Evolutionary conservation across 768 basidiomycete genomes (phyloP), one percentile per base, ranked within the genome.

Genomic region (Artomyces pyxidatus): DNA sequence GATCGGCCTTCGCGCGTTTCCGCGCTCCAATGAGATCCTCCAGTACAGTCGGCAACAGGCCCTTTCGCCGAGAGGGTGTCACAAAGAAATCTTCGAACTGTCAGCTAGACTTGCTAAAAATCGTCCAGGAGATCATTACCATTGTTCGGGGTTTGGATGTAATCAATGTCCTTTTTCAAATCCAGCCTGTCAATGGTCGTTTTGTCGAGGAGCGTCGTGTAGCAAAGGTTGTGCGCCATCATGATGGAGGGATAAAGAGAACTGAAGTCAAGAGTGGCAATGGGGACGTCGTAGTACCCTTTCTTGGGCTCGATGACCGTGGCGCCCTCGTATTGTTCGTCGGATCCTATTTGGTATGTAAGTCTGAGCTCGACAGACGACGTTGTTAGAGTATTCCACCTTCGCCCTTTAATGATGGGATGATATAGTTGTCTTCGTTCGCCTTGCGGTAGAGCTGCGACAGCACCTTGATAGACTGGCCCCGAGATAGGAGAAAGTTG

Each of bases 171-270:
- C 62, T 87, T 90, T 28, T 80, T 77, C 17, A 98, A 73, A 7
- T 73, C 68, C 12, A 98, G 70, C 17, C 87, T 77, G 17, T 91
- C 85, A 11, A 95, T 84, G 0, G 85, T 86, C 5, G 50, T 38
- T 62, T 81, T 86, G 53, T 96, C 89, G 30, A 97, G 65, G n/a
- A 98, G 73, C 0, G 96, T 97, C 0, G 96, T 97, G 62, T 98
- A 99, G 65, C 96, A 99, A 1, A 99, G 71, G 62, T 99, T 99
- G 67, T 99, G 96, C 2, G 95, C 96, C 94, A 97, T 97, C 96
- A 99, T 99, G 68, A 99, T 98, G 0, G 96, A 98, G 3, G 96
- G 96, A 66, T 99, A 99, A 52, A 99, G 75, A 2, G 94, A 97
- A 50, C 91, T 93, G 70, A 99, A 99, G 76, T 99, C 96, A 41